Conservation (phyloP, 371 early-diverging fungal species). For the Apophysomyces ossiformis region DNA sequence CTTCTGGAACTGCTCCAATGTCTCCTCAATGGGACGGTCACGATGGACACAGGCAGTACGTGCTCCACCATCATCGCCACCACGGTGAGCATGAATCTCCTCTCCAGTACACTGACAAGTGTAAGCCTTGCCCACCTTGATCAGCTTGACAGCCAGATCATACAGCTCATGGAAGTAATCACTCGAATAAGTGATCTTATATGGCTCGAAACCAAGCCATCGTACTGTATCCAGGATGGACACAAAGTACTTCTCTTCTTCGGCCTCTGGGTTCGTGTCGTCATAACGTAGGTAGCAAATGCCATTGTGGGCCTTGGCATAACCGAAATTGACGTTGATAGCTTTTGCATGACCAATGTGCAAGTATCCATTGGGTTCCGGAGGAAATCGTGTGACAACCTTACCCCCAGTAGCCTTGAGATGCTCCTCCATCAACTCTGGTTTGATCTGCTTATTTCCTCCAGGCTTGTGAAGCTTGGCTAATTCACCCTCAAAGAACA, state of each 20-base stretch:
- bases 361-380: conserved; percentile 99
- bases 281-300: conserved; percentile 97
- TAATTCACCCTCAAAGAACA: conserved; percentile 93
- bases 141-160: conserved; percentile 91
- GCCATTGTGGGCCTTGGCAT: conserved; percentile 94
- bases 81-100: conserved; percentile 91
- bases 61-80: conserved; percentile 88
- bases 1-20: conserved; percentile 91
- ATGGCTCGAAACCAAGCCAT: conserved; percentile 99
- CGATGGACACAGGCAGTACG: conserved; percentile 93
- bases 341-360: conserved; percentile 99
- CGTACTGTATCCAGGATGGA: conserved; percentile 95
- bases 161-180: conserved; percentile 97
- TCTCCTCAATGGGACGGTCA: conserved; percentile 92
- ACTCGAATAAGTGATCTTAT: conserved; percentile 94
- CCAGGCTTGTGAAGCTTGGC: conserved; percentile 95
- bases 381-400: conserved; percentile 99
- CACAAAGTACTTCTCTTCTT: conserved; percentile 95
- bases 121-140: conserved; percentile 94
- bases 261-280: conserved; percentile 99
- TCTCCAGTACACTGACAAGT: conserved; percentile 97
- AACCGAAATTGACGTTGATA: conserved; percentile 99
- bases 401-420: conserved; percentile 93
- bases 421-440: conserved; percentile 91
- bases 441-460: conserved; percentile 96